Conservation (phyloP, 768 basidiomycete genomes). For the Nidularia pulvinata region DNA sequence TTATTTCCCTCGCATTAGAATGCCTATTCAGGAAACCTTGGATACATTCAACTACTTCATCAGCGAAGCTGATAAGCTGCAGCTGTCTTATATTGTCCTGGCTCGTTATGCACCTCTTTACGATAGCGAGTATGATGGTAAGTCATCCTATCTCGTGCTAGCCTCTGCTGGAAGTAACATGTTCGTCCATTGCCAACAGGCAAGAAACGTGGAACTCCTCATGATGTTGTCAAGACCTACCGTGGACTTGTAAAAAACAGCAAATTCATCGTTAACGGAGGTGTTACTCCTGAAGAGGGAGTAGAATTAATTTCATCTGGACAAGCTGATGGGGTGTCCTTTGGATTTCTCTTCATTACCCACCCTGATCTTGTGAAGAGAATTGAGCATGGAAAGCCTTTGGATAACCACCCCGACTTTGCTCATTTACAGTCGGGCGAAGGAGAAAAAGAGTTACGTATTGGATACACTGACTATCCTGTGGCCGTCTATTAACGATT, state of each 20-base stretch:
- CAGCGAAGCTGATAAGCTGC: constrained; percentile 34
- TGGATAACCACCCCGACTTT: constrained; percentile 27
- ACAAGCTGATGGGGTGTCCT: constrained; percentile 31
- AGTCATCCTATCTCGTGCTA: background rate
- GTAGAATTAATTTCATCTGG: constrained; percentile 27
- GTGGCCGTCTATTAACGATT: constrained; percentile 10
- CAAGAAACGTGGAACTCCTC: constrained; percentile 26
- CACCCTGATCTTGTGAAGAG: constrained; percentile 41
- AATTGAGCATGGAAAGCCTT: constrained; percentile 26
- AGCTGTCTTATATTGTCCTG: constrained; percentile 2
- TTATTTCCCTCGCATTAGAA: constrained; percentile 15
- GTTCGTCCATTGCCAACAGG: constrained; percentile 12
- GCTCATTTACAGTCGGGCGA: constrained; percentile 21
- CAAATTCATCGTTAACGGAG: constrained; percentile 34
- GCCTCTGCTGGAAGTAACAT: background rate
- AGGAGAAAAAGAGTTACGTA: constrained; percentile 15
- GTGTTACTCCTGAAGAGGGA: constrained; percentile 32
- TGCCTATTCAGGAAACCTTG: constrained; percentile 41
- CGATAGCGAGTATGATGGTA: constrained; percentile 28
- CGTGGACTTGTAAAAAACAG: constrained; percentile 29
- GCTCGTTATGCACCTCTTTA: constrained; percentile 14
- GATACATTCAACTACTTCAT: constrained; percentile 40
- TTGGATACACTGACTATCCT: constrained; percentile 38
- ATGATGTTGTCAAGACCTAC: constrained; percentile 38
- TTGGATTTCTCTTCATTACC: constrained; percentile 33